phyloP scores from a whole-genome alignment of 2,329 filamentous ascomycete genomes.

The Amauroascus verrucosus region DNA sequence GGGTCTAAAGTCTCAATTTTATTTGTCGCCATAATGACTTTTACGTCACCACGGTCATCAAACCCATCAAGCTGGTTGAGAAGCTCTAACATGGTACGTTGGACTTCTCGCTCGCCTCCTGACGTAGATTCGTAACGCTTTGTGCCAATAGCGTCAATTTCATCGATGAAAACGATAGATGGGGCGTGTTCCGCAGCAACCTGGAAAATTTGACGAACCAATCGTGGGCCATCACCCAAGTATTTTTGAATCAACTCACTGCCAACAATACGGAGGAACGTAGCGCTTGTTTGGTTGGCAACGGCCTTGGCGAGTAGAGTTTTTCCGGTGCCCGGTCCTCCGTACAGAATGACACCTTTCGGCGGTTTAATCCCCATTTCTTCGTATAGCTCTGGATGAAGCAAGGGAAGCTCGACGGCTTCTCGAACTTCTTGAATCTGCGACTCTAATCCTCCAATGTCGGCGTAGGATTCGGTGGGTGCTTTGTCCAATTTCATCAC shows the following conservation, averaged over 20 bases:
- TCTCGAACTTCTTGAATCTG: constrained; percentile 98
- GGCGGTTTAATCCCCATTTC: constrained; percentile 99
- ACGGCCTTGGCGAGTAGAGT: constrained; percentile 93
- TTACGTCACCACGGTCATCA: constrained; percentile 96
- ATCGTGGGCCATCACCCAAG: constrained; percentile 83
- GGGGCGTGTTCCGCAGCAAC: constrained; percentile 93
- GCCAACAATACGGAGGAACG: constrained; percentile 93
- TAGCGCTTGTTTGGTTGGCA: constrained; percentile 96
- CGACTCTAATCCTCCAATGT: constrained; percentile 88
- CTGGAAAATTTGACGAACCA: constrained; percentile 84
- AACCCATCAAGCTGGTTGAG: constrained; percentile 98
- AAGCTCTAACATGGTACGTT: constrained; percentile 96
- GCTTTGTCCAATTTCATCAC: constrained; percentile 99
- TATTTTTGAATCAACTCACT: constrained; percentile 98
- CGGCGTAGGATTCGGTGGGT: constrained; percentile 93
- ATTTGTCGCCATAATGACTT: constrained; percentile 99
- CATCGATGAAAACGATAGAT: constrained; percentile 97
- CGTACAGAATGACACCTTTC: constrained; percentile 98
- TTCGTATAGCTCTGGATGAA: constrained; percentile 95
- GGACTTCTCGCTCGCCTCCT: constrained; percentile 91
- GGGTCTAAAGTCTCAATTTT: constrained; percentile 98
- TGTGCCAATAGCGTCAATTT: constrained; percentile 97
- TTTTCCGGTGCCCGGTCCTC: constrained; percentile 93
- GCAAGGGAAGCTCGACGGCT: constrained; percentile 85
- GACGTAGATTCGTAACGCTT: constrained; percentile 98